Percentiles rank a stretch among this genome's conserved stretches.
Conservation (phyloP, 768 basidiomycete genomes). For the Porphyrellus cyaneotinctus region DNA sequence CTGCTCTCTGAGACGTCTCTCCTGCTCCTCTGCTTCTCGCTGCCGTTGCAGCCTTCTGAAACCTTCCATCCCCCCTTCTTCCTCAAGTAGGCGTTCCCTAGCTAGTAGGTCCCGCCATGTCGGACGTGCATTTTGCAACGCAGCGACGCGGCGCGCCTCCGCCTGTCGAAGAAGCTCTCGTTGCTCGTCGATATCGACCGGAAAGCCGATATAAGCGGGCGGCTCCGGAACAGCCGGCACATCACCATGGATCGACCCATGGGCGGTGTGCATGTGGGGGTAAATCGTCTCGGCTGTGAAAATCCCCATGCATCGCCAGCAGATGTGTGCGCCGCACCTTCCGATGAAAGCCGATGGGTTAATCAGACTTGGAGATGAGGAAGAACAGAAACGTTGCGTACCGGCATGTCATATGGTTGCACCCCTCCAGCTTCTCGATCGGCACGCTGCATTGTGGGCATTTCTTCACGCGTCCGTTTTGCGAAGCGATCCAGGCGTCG, state of each 20-base stretch:
- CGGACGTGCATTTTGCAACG: background rate
- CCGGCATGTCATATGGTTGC: slow-evolving; percentile 74
- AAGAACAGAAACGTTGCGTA: slow-evolving; percentile 1
- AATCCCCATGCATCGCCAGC: slow-evolving; percentile 57
- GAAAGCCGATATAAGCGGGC: slow-evolving; percentile 8
- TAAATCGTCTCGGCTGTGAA: slow-evolving; percentile 36
- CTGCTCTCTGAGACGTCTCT: slow-evolving; percentile 5
- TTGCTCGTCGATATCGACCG: slow-evolving; percentile 21
- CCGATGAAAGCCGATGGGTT: background rate
- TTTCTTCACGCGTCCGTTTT: slow-evolving; percentile 55
- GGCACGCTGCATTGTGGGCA: slow-evolving; percentile 67
- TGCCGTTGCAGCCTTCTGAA: background rate
- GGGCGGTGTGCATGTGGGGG: slow-evolving; percentile 34
- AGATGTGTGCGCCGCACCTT: slow-evolving; percentile 72
- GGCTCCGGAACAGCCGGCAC: slow-evolving; percentile 1
- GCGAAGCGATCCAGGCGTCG: slow-evolving; percentile 52
- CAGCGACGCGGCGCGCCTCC: slow-evolving; percentile 8
- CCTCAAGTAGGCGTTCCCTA: background rate
- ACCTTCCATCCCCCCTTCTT: background rate
- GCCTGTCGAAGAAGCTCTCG: slow-evolving; percentile 14
- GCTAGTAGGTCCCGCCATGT: background rate
- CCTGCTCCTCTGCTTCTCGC: slow-evolving; percentile 1
- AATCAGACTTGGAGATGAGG: too few relatives aligned
- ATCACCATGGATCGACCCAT: slow-evolving; percentile 30
- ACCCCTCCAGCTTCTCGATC: slow-evolving; percentile 70